Percentiles rank a stretch among this genome's conserved stretches.
phyloP scores from a whole-genome alignment of 768 basidiomycete genomes.

The Terana coerulea region DNA sequence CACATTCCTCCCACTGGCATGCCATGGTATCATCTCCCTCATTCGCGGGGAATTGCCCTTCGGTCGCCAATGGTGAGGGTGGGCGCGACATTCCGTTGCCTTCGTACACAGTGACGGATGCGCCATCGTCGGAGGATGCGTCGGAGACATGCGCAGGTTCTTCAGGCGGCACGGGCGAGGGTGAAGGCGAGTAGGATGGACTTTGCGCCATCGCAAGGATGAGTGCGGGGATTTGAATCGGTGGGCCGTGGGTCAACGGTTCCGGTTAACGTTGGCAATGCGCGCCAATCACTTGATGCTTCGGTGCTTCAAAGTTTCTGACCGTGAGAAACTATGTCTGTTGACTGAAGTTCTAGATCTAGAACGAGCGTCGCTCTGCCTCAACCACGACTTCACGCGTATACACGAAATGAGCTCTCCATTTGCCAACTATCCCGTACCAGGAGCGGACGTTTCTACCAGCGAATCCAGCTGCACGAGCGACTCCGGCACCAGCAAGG shows the following conservation, averaged over 20 bases:
- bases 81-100: slow-evolving; percentile 31
- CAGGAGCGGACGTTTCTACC: slow-evolving; percentile 25
- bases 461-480: slow-evolving; percentile 15
- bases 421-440: slow-evolving; percentile 22
- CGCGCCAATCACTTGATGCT: no score
- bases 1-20: slow-evolving; percentile 86
- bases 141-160: slow-evolving; percentile 22
- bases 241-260: no score
- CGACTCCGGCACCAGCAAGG: slow-evolving; percentile 12
- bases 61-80: slow-evolving; percentile 33
- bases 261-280: no score
- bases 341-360: no score
- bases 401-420: slow-evolving; percentile 21
- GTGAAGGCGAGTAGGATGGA: slow-evolving; percentile 33
- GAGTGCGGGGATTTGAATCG: no score
- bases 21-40: slow-evolving; percentile 53
- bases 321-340: not conserved
- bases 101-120: slow-evolving; percentile 5
- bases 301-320: not conserved
- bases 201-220: slow-evolving; percentile 27
- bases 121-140: slow-evolving; percentile 21
- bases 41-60: slow-evolving; percentile 7
- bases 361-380: not conserved
- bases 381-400: not conserved
- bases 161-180: slow-evolving; percentile 35